Base-by-base conservation (phyloP, 2,329 filamentous ascomycete species). In the Sporothrix protearum region DNA sequence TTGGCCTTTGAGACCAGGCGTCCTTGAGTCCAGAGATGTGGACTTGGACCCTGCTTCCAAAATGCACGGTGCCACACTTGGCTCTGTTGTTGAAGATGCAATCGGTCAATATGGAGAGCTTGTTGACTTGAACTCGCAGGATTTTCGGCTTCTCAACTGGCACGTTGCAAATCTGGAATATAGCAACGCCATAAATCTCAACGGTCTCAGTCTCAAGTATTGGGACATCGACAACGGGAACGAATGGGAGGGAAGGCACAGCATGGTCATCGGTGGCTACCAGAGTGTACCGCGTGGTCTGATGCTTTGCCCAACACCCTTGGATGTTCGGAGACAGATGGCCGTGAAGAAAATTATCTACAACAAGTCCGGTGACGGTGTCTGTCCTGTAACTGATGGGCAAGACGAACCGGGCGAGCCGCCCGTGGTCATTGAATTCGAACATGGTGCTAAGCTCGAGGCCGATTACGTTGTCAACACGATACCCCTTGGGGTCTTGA, bases 201-300 rank as follows among this genome's bases (percentile, higher is more conserved):
- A 92, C 75, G 91, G 92, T 74, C 87, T 99, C 22, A 98, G 95
- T 79, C 87, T 99, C 16, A 89, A 91, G 8, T 91, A 94, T 0
- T 98, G 96, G 93, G 96, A 99, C 80, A 94, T 99, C 77, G 96
- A 99, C 78, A 94, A 94, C 67, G 96, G 96, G 0, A 97, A 99
- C 76, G 96, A 99, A 78, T 99, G 97, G 83, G 94, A 97, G 79
- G 96, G 96, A 7, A 90, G 92, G 73, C 96, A 99, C 79, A 93
- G 93, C 1, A 95, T 97, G 86, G 89, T 99, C 3, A 87, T 96
- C 33, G 96, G 96, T 53, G 96, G 96, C 1, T 99, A 98, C 78
- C 94, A 96, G 76, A 93, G 94, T 77, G 89, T 99, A 59, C 92
- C 95, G n/a, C 89, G 93, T 75, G 96, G 94, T 2, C 82, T 99